These are phyloP conservation scores for Spathaspora hagerdaliae DNA, from an alignment of 805 yeast genomes.

Conservation along the genomic window DNA sequence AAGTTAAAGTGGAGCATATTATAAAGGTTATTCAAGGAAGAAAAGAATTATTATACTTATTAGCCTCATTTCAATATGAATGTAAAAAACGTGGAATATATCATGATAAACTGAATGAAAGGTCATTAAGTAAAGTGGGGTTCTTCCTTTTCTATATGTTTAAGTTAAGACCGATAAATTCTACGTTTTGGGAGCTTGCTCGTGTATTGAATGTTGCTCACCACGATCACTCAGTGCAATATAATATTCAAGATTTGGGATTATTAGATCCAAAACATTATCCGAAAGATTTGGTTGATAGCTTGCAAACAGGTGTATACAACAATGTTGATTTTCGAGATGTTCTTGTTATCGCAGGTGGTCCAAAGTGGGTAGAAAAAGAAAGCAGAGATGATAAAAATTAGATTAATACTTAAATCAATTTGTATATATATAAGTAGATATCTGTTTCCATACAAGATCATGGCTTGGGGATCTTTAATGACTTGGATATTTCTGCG, in stretches of 20 bases:
- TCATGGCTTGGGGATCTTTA: conserved; percentile 85
- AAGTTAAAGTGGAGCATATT: conserved; percentile 19
- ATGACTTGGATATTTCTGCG: conserved; percentile 84
- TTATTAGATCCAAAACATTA: conserved; percentile 37
- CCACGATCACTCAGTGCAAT: conserved; percentile 24
- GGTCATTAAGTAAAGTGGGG: conserved; percentile 10
- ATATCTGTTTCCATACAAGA: not conserved
- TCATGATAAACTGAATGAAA: conserved; percentile 9
- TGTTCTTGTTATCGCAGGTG: conserved; percentile 13
- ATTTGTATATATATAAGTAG: not conserved
- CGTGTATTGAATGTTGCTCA: conserved; percentile 24
- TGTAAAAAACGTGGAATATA: conserved; percentile 25
- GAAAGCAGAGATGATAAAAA: not conserved
- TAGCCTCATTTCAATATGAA: conserved; percentile 29
- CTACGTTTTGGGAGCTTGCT: conserved; percentile 37
- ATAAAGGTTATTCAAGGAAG: conserved; percentile 17
- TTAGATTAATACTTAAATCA: not conserved
- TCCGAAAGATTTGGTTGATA: conserved; percentile 18
- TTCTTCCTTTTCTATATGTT: conserved; percentile 16
- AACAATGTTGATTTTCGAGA: conserved; percentile 19
- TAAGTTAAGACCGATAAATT: conserved; percentile 27
- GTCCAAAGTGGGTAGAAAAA: conserved; percentile 9
- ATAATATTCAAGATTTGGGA: conserved; percentile 25
- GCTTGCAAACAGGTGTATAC: conserved; percentile 25
- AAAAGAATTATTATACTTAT: conserved; percentile 26